Percentiles rank a stretch among this genome's conserved stretches.
Evolutionary conservation across 2,329 filamentous ascomycete genomes (phyloP).

Genomic region (Hypocrella siamensis): DNA sequence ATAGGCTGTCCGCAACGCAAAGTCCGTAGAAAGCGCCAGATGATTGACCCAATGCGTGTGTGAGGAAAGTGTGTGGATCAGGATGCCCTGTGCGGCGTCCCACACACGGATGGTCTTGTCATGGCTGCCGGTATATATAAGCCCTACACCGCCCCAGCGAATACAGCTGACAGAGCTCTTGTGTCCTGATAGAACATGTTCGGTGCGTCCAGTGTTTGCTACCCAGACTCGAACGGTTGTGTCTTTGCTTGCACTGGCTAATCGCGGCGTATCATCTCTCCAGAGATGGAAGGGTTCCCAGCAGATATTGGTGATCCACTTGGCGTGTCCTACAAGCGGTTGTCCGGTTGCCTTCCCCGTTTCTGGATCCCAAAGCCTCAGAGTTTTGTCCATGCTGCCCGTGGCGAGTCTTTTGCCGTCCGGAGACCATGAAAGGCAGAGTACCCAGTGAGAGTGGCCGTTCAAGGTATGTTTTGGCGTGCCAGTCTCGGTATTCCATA

Average conservation of each 20-base stretch:
- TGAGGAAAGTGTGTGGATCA: conserved; percentile 62
- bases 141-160: conserved; percentile 81
- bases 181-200: conserved; percentile 76
- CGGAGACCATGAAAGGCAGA: conserved; percentile 76
- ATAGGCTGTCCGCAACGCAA: conserved; percentile 71
- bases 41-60: conserved; percentile 97
- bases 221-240: conserved; percentile 79
- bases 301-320: conserved; percentile 74
- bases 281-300: conserved; percentile 93
- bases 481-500: conserved; percentile 92
- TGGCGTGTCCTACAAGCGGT: conserved; percentile 65
- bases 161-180: conserved; percentile 82
- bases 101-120: conserved; percentile 90
- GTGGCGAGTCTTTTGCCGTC: conserved; percentile 72
- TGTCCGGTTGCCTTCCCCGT: conserved; percentile 57
- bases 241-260: conserved; percentile 85
- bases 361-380: conserved; percentile 78
- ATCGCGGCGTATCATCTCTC: conserved; percentile 52
- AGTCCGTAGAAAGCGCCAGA: conserved; percentile 83
- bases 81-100: conserved; percentile 63
- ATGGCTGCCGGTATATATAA: conserved; percentile 72
- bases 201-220: conserved; percentile 59
- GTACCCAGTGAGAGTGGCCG: conserved; percentile 79
- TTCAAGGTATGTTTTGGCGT: conserved; percentile 75
- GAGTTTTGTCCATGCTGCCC: conserved; percentile 82